Percentiles rank a stretch among this genome's conserved stretches.
These are phyloP conservation scores for Cladosporium colombiae DNA, from an alignment of 2,329 filamentous ascomycete species.

Conservation along the genomic window DNA sequence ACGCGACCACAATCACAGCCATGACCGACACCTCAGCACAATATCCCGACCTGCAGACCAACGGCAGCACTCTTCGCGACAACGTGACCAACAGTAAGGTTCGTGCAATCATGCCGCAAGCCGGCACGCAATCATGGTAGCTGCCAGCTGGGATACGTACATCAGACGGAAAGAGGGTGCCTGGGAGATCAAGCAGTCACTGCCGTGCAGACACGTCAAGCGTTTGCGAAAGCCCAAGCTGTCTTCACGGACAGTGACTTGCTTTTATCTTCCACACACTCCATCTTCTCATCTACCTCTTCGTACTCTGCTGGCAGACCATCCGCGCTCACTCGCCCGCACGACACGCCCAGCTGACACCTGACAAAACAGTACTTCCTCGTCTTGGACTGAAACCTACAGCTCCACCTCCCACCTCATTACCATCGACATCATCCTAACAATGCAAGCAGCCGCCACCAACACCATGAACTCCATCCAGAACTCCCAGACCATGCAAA, in stretches of 20 bases:
- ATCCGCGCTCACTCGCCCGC: constrained; percentile 12
- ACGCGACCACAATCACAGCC: constrained; percentile 16
- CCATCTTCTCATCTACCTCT: not conserved
- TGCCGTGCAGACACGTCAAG: not conserved
- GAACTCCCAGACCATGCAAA: constrained; percentile 54
- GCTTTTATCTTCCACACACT: not conserved
- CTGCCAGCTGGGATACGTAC: constrained; percentile 11
- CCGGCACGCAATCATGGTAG: constrained; percentile 1
- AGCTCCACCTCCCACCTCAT: not conserved
- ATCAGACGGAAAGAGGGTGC: constrained; percentile 16
- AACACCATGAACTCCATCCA: constrained; percentile 50
- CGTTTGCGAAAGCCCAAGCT: not conserved
- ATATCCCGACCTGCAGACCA: constrained; percentile 8
- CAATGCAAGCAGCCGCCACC: constrained; percentile 45
- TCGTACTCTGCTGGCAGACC: constrained; percentile 6
- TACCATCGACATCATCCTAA: constrained; percentile 2
- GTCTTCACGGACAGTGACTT: not conserved
- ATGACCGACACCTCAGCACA: constrained; percentile 16
- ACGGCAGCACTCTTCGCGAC: not conserved
- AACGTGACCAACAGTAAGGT: constrained; percentile 19
- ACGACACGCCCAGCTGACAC: constrained; percentile 8
- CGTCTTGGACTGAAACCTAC: not conserved
- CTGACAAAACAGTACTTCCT: constrained; percentile 13
- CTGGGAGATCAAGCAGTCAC: constrained; percentile 10
- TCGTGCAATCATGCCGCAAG: not conserved